phyloP scores from a whole-genome alignment of 768 basidiomycete species.

The Tricholoma bakamatsutake region DNA sequence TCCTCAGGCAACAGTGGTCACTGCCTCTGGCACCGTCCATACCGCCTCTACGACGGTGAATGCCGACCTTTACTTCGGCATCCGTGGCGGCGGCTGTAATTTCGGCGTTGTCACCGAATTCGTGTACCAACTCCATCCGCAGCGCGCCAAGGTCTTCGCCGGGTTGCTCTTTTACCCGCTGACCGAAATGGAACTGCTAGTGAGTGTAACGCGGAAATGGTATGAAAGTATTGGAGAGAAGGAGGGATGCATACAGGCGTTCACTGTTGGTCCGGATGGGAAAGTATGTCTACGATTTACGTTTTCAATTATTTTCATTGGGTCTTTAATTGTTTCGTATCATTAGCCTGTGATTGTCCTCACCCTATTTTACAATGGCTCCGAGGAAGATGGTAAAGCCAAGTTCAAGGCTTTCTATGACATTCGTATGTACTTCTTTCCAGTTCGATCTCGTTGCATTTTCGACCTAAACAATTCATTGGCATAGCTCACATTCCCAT shows the following conservation, averaged over 20 bases:
- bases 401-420: constrained; percentile 34
- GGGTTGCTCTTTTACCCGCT: constrained; percentile 33
- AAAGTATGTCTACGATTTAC: constrained; percentile 23
- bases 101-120: constrained; percentile 56
- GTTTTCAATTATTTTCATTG: neutral
- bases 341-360: constrained; percentile 33
- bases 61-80: constrained; percentile 45
- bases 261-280: constrained; percentile 32
- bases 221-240: constrained; percentile 28
- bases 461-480: neutral
- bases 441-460: neutral
- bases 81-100: constrained; percentile 48
- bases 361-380: constrained; percentile 43
- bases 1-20: constrained; percentile 14
- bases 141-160: constrained; percentile 39
- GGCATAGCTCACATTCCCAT: neutral
- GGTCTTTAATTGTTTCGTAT: neutral
- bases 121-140: constrained; percentile 40
- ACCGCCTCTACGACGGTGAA: constrained; percentile 29
- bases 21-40: constrained; percentile 11
- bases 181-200: constrained; percentile 23
- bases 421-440: neutral
- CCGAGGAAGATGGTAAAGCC: constrained; percentile 40
- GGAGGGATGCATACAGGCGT: constrained; percentile 32
- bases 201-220: constrained; percentile 31